Percentiles rank a stretch among this genome's conserved stretches.
phyloP scores from a whole-genome alignment of 441 rosid species.

The Erysimum cheiri region DNA sequence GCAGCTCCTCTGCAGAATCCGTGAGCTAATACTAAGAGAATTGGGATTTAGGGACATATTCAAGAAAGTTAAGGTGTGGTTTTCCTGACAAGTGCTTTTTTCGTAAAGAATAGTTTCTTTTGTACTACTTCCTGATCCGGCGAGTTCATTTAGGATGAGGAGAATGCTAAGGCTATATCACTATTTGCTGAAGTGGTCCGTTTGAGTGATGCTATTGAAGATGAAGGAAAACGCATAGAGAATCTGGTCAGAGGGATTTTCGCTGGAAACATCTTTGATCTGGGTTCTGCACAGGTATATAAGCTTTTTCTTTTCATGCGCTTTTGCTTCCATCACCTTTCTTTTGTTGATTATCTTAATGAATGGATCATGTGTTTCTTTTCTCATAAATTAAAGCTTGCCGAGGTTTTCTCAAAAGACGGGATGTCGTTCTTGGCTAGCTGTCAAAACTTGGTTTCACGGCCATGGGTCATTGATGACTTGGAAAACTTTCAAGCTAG shows the following conservation, averaged over 20 bases:
- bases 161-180: constrained; percentile 93
- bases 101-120: not conserved
- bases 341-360: constrained; percentile 47
- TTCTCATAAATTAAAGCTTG: constrained; percentile 42
- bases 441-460: constrained; percentile 85
- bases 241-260: constrained; percentile 86
- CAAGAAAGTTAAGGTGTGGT: constrained; percentile 90
- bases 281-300: constrained; percentile 91
- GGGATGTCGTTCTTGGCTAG: constrained; percentile 94
- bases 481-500: constrained; percentile 72
- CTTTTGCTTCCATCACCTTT: constrained; percentile 46
- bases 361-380: not conserved
- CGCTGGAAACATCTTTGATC: constrained; percentile 97
- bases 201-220: constrained; percentile 80
- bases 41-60: constrained; percentile 92
- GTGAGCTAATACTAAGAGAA: constrained; percentile 89
- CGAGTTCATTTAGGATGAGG: constrained; percentile 37
- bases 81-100: constrained; percentile 7
- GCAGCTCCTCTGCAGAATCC: constrained; percentile 87
- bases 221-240: constrained; percentile 67
- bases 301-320: constrained; percentile 58
- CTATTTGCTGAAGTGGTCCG: constrained; percentile 72
- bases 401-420: constrained; percentile 93
- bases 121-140: constrained; percentile 14
- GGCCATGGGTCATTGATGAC: constrained; percentile 98